Conservation (phyloP, 768 basidiomycete species). For the Fomitopsis pulvina region DNA sequence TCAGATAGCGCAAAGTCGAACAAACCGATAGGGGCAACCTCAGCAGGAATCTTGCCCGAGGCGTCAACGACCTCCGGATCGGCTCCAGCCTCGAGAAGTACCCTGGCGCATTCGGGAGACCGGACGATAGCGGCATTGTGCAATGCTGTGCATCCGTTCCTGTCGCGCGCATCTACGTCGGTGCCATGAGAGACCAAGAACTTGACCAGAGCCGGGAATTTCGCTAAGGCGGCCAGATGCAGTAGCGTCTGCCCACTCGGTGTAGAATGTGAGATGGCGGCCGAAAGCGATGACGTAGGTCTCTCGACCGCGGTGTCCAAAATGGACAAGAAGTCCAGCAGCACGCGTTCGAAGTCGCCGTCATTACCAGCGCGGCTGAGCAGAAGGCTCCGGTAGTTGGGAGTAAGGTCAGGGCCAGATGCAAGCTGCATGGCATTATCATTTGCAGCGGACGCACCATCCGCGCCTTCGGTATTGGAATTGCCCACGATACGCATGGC, state of each 20-base stretch:
- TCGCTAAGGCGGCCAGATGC: slow-evolving; percentile 79
- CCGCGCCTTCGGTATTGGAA: slow-evolving; percentile 46
- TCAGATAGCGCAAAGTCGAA: slow-evolving; percentile 33
- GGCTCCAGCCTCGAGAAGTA: slow-evolving; percentile 77
- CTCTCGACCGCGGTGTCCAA: slow-evolving; percentile 58
- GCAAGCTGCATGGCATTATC: slow-evolving; percentile 47
- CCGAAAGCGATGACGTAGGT: slow-evolving; percentile 36
- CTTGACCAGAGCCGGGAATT: slow-evolving; percentile 59
- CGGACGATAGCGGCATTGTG: slow-evolving; percentile 75
- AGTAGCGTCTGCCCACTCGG: slow-evolving; percentile 79
- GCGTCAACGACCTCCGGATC: slow-evolving; percentile 70
- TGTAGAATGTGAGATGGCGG: slow-evolving; percentile 67
- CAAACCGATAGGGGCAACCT: slow-evolving; percentile 42
- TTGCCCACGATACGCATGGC: slow-evolving; percentile 89
- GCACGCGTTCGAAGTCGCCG: slow-evolving; percentile 60
- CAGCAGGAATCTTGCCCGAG: slow-evolving; percentile 62
- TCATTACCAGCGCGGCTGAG: slow-evolving; percentile 47
- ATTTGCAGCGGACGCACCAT: slow-evolving; percentile 14
- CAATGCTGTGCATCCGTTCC: slow-evolving; percentile 85
- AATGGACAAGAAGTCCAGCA: slow-evolving; percentile 76
- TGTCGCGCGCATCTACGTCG: slow-evolving; percentile 80
- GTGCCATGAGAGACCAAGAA: slow-evolving; percentile 69
- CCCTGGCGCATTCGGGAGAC: slow-evolving; percentile 53
- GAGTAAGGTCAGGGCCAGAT: slow-evolving; percentile 34
- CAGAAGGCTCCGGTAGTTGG: slow-evolving; percentile 52